These are phyloP conservation scores for Alectoria sarmentosa DNA, from an alignment of 495 filamentous ascomycete species.

Conservation along the genomic window DNA sequence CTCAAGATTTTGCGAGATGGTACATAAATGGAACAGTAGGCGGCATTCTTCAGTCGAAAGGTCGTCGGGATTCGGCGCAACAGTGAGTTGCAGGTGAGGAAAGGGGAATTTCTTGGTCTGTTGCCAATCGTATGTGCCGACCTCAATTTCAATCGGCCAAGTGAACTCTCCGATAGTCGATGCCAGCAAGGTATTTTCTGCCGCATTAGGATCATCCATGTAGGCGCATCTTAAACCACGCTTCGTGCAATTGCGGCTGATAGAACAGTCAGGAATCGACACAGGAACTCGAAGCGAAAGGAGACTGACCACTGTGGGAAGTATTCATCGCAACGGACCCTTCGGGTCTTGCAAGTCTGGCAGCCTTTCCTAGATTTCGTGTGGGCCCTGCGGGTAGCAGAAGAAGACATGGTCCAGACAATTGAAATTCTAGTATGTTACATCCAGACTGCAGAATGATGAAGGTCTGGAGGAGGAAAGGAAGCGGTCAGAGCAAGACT, in stretches of 20 bases:
- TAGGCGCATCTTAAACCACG: slow-evolving; percentile 4
- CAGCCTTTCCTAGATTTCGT: slow-evolving; percentile 3
- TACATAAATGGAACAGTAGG: not conserved
- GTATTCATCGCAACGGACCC: slow-evolving; percentile 1
- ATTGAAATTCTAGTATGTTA: not conserved
- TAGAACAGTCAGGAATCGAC: not conserved
- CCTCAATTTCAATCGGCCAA: not conserved
- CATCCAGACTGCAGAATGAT: not conserved
- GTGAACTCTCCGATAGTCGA: not conserved
- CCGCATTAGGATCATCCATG: not conserved
- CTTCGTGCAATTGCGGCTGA: not conserved
- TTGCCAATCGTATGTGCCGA: not conserved
- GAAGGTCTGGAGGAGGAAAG: not conserved
- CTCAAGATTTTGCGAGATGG: not conserved
- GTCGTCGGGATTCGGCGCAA: not conserved
- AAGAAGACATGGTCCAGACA: not conserved
- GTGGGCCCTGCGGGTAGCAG: not conserved
- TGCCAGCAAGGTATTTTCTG: not conserved
- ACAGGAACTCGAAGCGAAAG: not conserved
- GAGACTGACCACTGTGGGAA: not conserved
- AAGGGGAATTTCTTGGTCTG: not conserved
- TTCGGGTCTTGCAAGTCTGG: slow-evolving; percentile 1
- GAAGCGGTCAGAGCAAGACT: not conserved
- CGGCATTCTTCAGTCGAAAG: slow-evolving; percentile 5
- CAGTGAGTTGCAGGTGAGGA: not conserved